Percentiles rank a stretch among this genome's conserved stretches.
phyloP scores from a whole-genome alignment of 352 stramenopile genomes.

The Bremia lactucae region DNA sequence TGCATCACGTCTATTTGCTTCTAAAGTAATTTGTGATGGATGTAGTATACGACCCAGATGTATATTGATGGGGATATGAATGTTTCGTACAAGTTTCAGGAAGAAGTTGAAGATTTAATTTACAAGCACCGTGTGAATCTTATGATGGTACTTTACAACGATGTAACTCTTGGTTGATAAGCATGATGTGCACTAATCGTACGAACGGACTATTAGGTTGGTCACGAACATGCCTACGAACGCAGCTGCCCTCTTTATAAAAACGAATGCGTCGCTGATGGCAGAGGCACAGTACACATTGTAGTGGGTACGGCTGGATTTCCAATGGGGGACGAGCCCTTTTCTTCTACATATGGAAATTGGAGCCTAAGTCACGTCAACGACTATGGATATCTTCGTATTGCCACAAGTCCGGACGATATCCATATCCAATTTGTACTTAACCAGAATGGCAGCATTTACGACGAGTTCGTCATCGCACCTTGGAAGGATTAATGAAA shows the following conservation, averaged over 20 bases:
- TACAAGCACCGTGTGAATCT: slow-evolving; percentile 80
- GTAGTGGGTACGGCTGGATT: slow-evolving; percentile 70
- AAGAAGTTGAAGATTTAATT: slow-evolving; percentile 86
- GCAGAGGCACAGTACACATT: slow-evolving; percentile 57
- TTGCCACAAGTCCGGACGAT: slow-evolving; percentile 20
- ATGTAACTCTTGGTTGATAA: neutral
- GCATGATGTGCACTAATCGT: slow-evolving; percentile 2
- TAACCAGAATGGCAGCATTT: slow-evolving; percentile 55
- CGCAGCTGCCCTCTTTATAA: slow-evolving; percentile 72
- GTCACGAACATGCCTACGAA: slow-evolving; percentile 88
- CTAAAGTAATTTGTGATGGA: too few species aligned
- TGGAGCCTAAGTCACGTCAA: slow-evolving; percentile 59
- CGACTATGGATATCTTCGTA: slow-evolving; percentile 59
- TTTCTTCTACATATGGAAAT: slow-evolving; percentile 47
- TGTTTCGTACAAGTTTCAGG: slow-evolving; percentile 67
- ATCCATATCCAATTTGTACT: slow-evolving; percentile 61
- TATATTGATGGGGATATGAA: slow-evolving; percentile 41
- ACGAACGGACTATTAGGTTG: slow-evolving; percentile 25
- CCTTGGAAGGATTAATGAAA: slow-evolving; percentile 14
- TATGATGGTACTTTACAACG: slow-evolving; percentile 44
- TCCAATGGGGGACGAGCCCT: slow-evolving; percentile 33
- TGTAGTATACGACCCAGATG: slow-evolving; percentile 47
- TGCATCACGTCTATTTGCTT: slow-evolving; percentile 1
- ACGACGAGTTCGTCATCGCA: slow-evolving; percentile 38
- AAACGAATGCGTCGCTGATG: slow-evolving; percentile 44